Evolutionary conservation across 257 asterid genomes (phyloP), one percentile per base, ranked within the genome.

Genomic region (Capsicum chinense): DNA sequence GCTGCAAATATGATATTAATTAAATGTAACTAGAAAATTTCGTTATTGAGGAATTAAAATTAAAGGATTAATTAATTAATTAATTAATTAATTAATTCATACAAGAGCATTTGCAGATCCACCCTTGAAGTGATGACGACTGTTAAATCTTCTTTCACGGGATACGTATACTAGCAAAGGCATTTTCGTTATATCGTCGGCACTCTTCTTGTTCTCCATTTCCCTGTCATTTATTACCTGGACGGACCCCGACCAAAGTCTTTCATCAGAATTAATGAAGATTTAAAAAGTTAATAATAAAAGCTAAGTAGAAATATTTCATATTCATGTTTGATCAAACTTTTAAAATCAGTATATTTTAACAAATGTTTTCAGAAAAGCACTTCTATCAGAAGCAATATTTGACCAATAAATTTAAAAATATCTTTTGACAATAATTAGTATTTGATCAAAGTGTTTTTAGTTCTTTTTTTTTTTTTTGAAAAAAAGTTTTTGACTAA

Each of bases 51-150:
- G 37, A 71, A 15, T 15, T 52, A 11, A 52, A 91, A 6, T 79
- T 7, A 16, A 63, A 13, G 64, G 11, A 48, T 48, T 12, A 16
- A 2, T 60, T n/a, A 35, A 11, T 42, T n/a, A 35, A 11, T 42
- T 42, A 7, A n/a, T 47, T 5, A 35, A 11, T 42, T n/a, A 35
- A 11, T 42, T 42, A 7, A n/a, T 63, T 5, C 14, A 19, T 88
- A 91, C 94, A 82, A 92, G 71, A 42, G 93, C 90, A 89, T 92
- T 90, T 91, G 89, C 85, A 12, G 93, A 86, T 89, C 94, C 93
- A 33, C 92, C 94, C 80, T 92, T 92, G 88, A 90, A 92, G 83
- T 90, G 90, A 86, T 92, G 94, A 66, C 84, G 83, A 80, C 66
- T 70, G 16, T 86, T 79, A 3, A 90, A 88, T 80, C 90, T 88